Evolutionary conservation across 768 basidiomycete species (phyloP), one percentile per base, ranked within the genome.

Genomic region (Postia placenta): DNA sequence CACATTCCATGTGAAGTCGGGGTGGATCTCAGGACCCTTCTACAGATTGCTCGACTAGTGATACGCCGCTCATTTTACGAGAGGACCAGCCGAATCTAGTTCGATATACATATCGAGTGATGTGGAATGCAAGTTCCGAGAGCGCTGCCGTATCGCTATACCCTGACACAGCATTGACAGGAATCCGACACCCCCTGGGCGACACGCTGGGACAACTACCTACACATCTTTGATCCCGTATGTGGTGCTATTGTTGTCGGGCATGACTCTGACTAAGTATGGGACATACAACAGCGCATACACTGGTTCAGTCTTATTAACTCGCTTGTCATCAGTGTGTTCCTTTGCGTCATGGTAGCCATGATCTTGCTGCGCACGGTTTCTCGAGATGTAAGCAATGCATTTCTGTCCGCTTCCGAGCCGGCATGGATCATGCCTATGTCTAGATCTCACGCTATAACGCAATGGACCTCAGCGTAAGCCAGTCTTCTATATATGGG

Each of bases 241-340:
- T 51, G 62, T 38, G 23, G 37, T 36, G 17, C 4, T 28, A 4
- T 4, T 20, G 5, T 39, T 25, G 14, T 22, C 14, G 25, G 11
- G 25, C n/a, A 15, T 30, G 7, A 6, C 27, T 7, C 45, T 45
- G 14, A 22, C 20, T 23, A 3, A 19, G 20, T 17, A n/a, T 39
- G 11, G 45, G 36, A 33, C 12, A n/a, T n/a, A n/a, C n/a, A n/a
- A 0, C 49, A 63, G 39, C 81, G 83, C 44, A 96, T 98, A 50
- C 95, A 98, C 67, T 95, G 93, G 90, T 93, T 97, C 70, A 91
- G 87, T 58, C 74, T 98, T 44, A 76, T 95, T 60, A 97, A 97
- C 66, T 94, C 93, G 1, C 67, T 95, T 20, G 81, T 96, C 53
- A 92, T 98, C 51, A 92, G 88, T 23, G 70, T 89, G 23, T 92